These are phyloP conservation scores for Ascochyta pisi DNA, from an alignment of 2,329 filamentous ascomycete species.

Conservation along the genomic window DNA sequence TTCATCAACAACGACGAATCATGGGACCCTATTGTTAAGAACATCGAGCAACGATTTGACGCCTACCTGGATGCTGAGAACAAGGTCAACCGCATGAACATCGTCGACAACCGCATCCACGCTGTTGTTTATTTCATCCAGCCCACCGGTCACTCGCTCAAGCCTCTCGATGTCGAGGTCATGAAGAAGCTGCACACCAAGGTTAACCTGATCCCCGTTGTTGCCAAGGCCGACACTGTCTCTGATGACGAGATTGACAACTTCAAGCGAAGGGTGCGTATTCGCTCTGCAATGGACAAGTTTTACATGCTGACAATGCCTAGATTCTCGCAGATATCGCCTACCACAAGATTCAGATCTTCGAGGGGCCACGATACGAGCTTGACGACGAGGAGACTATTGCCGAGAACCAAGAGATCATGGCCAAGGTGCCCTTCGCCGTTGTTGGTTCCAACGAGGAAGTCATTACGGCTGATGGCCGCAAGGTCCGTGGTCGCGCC, in stretches of 20 bases:
- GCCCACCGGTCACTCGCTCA: constrained; percentile 96
- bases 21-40: constrained; percentile 98
- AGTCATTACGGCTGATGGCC: constrained; percentile 87
- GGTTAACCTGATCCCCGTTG: constrained; percentile 99
- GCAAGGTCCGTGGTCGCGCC: constrained; percentile 92
- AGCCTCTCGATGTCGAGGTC: constrained; percentile 98
- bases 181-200: constrained; percentile 99
- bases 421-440: constrained; percentile 99
- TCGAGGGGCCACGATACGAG: constrained; percentile 97
- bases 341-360: constrained; percentile 97
- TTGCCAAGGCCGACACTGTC: constrained; percentile 97
- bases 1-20: constrained; percentile 99
- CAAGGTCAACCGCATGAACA: constrained; percentile 99
- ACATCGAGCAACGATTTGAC: constrained; percentile 99
- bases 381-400: constrained; percentile 99
- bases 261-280: constrained; percentile 94
- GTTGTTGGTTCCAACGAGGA: constrained; percentile 97
- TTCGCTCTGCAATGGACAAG: background rate
- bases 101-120: constrained; percentile 98
- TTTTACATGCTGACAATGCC: constrained; percentile 19
- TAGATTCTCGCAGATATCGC: constrained; percentile 97
- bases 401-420: constrained; percentile 99
- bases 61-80: constrained; percentile 99
- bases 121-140: constrained; percentile 99
- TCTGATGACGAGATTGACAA: constrained; percentile 93